Percentiles rank a stretch among this genome's conserved stretches.
Conservation (phyloP, 495 filamentous ascomycete genomes). For the Tetracladium setigerum region DNA sequence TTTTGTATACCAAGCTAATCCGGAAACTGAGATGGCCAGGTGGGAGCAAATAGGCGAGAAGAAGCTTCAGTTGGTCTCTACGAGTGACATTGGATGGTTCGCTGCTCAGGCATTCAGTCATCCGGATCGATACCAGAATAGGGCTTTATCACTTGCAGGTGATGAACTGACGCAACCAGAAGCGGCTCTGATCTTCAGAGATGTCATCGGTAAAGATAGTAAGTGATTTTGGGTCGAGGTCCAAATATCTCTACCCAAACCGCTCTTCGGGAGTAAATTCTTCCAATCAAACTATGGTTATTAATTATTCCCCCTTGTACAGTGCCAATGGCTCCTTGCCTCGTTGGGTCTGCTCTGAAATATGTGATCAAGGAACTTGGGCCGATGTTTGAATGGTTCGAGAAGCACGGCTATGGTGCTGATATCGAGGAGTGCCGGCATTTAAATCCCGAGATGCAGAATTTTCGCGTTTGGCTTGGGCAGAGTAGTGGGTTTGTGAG, state of each 20-base stretch:
- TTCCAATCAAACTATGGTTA: no score
- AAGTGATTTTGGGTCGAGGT: no score
- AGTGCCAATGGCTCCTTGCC: slow-evolving; percentile 30
- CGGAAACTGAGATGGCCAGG: no score
- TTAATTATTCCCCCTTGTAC: no score
- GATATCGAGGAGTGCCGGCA: slow-evolving; percentile 31
- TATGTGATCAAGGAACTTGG: slow-evolving; percentile 28
- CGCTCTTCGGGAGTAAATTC: no score
- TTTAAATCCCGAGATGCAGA: slow-evolving; percentile 33
- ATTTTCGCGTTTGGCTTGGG: slow-evolving; percentile 34
- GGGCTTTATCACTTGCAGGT: slow-evolving; percentile 35
- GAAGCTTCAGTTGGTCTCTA: slow-evolving; percentile 48
- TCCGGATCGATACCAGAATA: slow-evolving; percentile 29
- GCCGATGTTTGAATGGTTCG: slow-evolving; percentile 41
- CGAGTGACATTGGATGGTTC: slow-evolving; percentile 57
- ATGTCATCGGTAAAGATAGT: slow-evolving; percentile 30
- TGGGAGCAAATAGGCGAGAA: slow-evolving; percentile 36
- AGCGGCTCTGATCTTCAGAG: slow-evolving; percentile 29
- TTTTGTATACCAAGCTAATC: no score
- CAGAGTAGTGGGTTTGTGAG: slow-evolving; percentile 30
- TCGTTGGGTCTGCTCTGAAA: slow-evolving; percentile 33
- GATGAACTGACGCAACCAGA: slow-evolving; percentile 36
- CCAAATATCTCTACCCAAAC: no score
- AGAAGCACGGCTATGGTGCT: slow-evolving; percentile 32
- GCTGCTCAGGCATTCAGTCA: slow-evolving; percentile 49